phyloP scores from a whole-genome alignment of 2,329 filamentous ascomycete species.

The Emergomyces orientalis region DNA sequence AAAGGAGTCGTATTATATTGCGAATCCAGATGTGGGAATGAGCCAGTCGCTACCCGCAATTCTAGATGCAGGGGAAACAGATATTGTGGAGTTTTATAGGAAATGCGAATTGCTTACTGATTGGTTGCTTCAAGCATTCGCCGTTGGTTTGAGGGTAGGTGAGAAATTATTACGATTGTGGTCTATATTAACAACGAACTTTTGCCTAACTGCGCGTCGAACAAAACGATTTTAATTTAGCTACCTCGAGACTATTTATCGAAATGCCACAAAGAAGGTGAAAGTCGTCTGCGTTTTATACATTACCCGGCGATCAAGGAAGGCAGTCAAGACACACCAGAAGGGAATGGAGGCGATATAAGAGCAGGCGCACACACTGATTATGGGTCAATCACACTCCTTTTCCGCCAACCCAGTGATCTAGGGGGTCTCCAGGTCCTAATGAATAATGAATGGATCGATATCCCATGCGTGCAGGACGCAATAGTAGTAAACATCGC shows the following conservation, averaged over 20 bases:
- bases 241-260: neutral
- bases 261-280: neutral
- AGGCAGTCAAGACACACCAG: neutral
- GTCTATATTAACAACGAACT: neutral
- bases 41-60: neutral
- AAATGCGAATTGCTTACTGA: neutral
- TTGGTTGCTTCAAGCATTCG: neutral
- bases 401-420: conserved; percentile 68
- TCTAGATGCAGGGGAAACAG: neutral
- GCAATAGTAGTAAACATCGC: conserved; percentile 1
- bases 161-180: too few relatives aligned
- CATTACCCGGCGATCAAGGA: neutral
- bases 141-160: neutral
- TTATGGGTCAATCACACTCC: conserved; percentile 58
- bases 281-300: neutral
- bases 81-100: neutral
- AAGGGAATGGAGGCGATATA: conserved; percentile 44
- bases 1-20: neutral
- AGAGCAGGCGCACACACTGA: conserved; percentile 87
- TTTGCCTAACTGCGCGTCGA: neutral
- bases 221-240: neutral
- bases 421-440: conserved; percentile 81
- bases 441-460: conserved; percentile 51
- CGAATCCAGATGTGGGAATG: neutral
- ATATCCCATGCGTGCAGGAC: conserved; percentile 53